Evolutionary conservation across 805 yeast genomes (phyloP), one percentile per base, ranked within the genome.

Genomic region (Sungouiella blattae): DNA sequence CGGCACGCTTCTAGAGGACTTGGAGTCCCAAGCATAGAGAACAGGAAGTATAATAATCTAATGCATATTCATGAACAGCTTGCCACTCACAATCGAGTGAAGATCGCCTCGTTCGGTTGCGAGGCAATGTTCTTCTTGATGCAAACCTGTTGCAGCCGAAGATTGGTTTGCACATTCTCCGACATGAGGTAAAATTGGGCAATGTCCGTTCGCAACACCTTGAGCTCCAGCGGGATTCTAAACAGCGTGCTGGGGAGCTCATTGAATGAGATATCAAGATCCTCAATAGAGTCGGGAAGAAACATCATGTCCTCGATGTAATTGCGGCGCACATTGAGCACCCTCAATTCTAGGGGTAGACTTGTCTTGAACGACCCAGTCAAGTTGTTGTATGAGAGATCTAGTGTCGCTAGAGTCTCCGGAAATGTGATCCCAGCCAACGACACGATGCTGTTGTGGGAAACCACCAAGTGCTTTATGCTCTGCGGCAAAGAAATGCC

Each of bases 1-100:
- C 12, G 59, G 59, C 6, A 41, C 55, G 1, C 27, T 50, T 8
- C 39, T 52, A 8, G 41, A 39, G 25, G 46, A 44, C 14, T 17
- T 36, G 28, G 37, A 33, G 14, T 18, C 8, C n/a, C n/a, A n/a
- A n/a, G n/a, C n/a, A n/a, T n/a, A n/a, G n/a, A n/a, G n/a, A n/a
- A n/a, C n/a, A n/a, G n/a, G n/a, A n/a, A n/a, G n/a, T n/a, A n/a
- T n/a, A n/a, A n/a, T n/a, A n/a, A n/a, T n/a, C n/a, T n/a, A n/a
- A n/a, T n/a, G n/a, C n/a, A n/a, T n/a, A n/a, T n/a, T n/a, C n/a
- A n/a, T n/a, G n/a, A n/a, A n/a, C n/a, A n/a, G n/a, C n/a, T n/a
- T n/a, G n/a, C n/a, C n/a, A n/a, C n/a, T n/a, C n/a, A n/a, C n/a
- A n/a, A n/a, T n/a, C n/a, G n/a, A n/a, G n/a, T n/a, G n/a, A 18